Conservation (phyloP, 2,329 filamentous ascomycete species). For the Fusarium citri region DNA sequence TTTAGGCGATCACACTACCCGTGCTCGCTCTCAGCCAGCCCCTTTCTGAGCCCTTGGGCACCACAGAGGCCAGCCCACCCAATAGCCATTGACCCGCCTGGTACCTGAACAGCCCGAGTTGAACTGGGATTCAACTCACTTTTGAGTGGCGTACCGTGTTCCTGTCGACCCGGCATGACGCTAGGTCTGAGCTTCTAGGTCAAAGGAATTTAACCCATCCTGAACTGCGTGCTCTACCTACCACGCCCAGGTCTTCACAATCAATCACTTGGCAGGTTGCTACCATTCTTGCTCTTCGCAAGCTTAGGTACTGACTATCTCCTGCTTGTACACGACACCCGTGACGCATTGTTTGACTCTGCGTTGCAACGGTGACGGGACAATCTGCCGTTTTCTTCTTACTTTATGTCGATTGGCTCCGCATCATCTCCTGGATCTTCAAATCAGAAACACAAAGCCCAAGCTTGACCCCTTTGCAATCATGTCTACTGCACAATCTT, state of each 20-base stretch:
- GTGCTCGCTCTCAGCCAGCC: constrained; percentile 38
- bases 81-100: constrained; percentile 42
- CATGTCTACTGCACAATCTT: constrained; percentile 46
- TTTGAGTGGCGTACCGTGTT: constrained; percentile 40
- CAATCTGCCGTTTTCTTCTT: constrained; percentile 26
- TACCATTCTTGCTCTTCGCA: constrained; percentile 11
- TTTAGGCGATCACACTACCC: constrained; percentile 38
- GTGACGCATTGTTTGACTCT: constrained; percentile 34
- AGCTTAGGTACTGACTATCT: constrained; percentile 14
- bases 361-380: constrained; percentile 32
- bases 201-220: constrained; percentile 50
- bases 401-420: constrained; percentile 33
- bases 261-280: constrained; percentile 23
- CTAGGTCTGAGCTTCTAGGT: constrained; percentile 45
- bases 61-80: constrained; percentile 33
- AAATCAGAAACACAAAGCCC: constrained; percentile 42
- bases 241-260: constrained; percentile 32
- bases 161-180: constrained; percentile 47
- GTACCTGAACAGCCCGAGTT: constrained; percentile 28
- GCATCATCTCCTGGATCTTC: constrained; percentile 41
- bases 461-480: constrained; percentile 44
- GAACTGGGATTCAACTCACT: constrained; percentile 40
- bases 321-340: constrained; percentile 18
- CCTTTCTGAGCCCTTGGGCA: constrained; percentile 42
- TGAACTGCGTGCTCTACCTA: constrained; percentile 40